A percentile compares a stretch with the other conserved stretches of the same genome.
These are phyloP conservation scores for Plasmodium billcollinsi DNA, from an alignment of 169 alveolate genomes.

Conservation along the genomic window DNA sequence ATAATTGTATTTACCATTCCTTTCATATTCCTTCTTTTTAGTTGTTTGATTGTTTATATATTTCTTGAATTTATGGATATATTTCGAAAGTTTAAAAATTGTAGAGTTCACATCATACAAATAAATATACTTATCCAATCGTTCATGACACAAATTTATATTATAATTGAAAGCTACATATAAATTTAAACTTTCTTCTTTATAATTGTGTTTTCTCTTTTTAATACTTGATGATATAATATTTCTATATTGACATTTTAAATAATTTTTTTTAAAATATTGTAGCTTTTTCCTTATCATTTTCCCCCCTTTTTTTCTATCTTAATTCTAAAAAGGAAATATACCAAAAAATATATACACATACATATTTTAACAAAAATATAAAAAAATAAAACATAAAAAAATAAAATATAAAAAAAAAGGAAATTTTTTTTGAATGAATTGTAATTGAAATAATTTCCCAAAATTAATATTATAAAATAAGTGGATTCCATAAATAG, in stretches of 20 bases:
- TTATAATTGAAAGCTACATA: constrained; percentile 55
- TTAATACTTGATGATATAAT: constrained; percentile 9
- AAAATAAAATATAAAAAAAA: no score
- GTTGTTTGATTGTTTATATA: background rate
- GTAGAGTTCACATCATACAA: constrained; percentile 38
- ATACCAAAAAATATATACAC: no score
- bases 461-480: no score
- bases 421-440: no score
- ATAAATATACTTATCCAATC: constrained; percentile 39
- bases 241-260: background rate
- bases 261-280: background rate
- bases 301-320: background rate
- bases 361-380: no score
- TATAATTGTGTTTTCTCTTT: constrained; percentile 20
- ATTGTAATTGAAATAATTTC: no score
- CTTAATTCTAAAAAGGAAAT: no score
- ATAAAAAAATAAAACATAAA: no score
- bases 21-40: background rate
- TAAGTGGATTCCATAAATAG: no score
- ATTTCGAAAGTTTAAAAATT: constrained; percentile 40
- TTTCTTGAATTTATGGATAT: constrained; percentile 60
- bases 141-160: constrained; percentile 52
- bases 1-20: background rate
- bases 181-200: constrained; percentile 33
- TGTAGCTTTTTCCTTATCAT: constrained; percentile 30